A percentile compares a stretch with the other conserved stretches of the same genome.
Evolutionary conservation across 2,329 filamentous ascomycete genomes (phyloP).

Genomic region (Diaporthe eres): DNA sequence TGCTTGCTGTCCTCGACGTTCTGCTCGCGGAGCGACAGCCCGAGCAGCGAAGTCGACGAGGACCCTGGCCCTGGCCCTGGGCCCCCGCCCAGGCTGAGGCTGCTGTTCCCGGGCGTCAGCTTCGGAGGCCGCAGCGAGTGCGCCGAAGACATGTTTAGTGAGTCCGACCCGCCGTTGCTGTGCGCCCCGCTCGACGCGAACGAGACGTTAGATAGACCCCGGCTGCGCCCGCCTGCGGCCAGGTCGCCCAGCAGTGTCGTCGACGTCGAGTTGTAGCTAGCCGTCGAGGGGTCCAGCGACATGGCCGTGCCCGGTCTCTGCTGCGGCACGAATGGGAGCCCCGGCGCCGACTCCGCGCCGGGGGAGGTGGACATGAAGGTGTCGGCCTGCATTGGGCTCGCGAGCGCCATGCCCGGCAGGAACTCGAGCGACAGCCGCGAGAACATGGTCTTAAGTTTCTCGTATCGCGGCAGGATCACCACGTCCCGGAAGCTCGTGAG

Average conservation of each 20-base stretch:
- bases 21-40: conserved; percentile 65
- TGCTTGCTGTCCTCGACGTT: conserved; percentile 79
- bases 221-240: conserved; percentile 73
- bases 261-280: conserved; percentile 83
- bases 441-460: conserved; percentile 90
- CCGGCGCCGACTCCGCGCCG: conserved; percentile 58
- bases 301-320: conserved; percentile 79
- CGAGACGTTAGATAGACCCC: conserved; percentile 89
- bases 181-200: conserved; percentile 65
- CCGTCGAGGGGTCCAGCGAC: conserved; percentile 80
- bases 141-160: conserved; percentile 65
- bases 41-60: conserved; percentile 43
- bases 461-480: conserved; percentile 90
- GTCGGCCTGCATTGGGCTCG: conserved; percentile 66
- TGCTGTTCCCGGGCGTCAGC: conserved; percentile 20
- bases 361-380: conserved; percentile 64
- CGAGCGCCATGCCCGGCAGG: conserved; percentile 66
- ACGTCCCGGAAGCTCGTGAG: conserved; percentile 90
- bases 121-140: conserved; percentile 45
- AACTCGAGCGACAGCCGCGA: conserved; percentile 90
- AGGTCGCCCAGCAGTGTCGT: conserved; percentile 82
- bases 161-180: conserved; percentile 56
- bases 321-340: conserved; percentile 51
- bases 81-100: conserved; percentile 44
- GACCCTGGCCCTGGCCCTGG: conserved; percentile 43